Conservation (phyloP, 2,329 filamentous ascomycete species). For the Cladorrhinum sp. region DNA sequence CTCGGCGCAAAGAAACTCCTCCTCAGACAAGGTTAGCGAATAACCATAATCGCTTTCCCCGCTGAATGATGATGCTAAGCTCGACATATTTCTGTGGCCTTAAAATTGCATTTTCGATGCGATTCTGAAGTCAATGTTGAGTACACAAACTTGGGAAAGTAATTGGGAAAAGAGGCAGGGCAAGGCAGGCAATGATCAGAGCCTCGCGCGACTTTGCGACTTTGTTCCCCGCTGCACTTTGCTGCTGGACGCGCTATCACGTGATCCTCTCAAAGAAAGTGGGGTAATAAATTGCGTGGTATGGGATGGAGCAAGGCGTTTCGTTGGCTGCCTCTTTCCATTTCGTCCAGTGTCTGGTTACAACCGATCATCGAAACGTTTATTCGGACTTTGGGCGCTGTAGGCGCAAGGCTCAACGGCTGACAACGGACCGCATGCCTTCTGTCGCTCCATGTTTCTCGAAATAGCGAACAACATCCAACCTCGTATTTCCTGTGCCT, state of each 20-base stretch:
- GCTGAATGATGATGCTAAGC: conserved; percentile 18
- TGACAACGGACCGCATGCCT: neutral
- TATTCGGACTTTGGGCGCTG: no score
- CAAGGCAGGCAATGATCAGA: neutral
- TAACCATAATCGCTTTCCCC: conserved; percentile 45
- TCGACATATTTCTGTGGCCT: conserved; percentile 18
- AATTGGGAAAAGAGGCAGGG: neutral
- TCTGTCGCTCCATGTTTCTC: neutral
- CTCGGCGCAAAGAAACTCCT: conserved; percentile 37
- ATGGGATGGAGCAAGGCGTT: neutral
- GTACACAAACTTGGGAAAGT: no score
- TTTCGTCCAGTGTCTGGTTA: neutral
- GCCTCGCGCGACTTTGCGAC: neutral
- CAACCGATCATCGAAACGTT: no score
- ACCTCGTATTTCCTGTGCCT: neutral
- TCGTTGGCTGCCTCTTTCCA: neutral
- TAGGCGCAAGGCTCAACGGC: neutral
- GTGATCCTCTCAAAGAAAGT: neutral
- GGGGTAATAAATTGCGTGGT: neutral
- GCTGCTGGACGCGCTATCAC: conserved; percentile 2
- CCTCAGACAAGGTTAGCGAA: conserved; percentile 47
- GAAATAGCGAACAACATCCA: neutral
- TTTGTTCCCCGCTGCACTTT: conserved; percentile 1
- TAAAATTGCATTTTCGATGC: conserved; percentile 1
- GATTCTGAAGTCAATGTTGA: no score